A percentile compares a stretch with the other conserved stretches of the same genome.
phyloP scores from a whole-genome alignment of 345 rosid genomes.

The Anacardium occidentale region DNA sequence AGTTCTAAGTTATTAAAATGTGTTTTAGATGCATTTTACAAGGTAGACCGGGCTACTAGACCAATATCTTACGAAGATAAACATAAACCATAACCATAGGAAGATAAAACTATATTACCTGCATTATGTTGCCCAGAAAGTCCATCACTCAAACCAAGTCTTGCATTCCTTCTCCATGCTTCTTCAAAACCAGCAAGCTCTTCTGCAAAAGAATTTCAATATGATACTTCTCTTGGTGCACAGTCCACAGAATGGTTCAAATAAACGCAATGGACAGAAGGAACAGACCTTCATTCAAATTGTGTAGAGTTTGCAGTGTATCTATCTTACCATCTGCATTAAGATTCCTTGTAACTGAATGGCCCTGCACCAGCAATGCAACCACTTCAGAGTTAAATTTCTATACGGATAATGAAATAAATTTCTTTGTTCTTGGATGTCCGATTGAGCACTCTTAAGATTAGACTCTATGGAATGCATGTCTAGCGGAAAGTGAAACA shows the following conservation, averaged over 20 bases:
- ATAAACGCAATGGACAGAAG: background rate
- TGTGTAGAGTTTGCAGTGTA: slow-evolving; percentile 66
- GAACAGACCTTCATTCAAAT: slow-evolving; percentile 62
- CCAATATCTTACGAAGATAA: too few species aligned
- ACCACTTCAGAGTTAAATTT: background rate
- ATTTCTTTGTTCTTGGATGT: background rate
- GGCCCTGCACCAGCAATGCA: slow-evolving; percentile 52
- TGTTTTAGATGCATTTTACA: too few species aligned
- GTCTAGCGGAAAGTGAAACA: background rate
- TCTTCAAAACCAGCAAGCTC: slow-evolving; percentile 64
- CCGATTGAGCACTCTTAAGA: background rate
- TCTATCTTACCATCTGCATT: slow-evolving; percentile 75
- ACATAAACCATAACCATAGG: background rate
- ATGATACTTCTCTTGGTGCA: background rate
- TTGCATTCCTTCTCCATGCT: slow-evolving; percentile 55
- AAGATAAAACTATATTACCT: slow-evolving; percentile 30
- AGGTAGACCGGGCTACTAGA: too few species aligned
- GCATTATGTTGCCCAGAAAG: slow-evolving; percentile 20
- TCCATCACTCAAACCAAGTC: slow-evolving; percentile 31
- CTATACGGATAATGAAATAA: background rate
- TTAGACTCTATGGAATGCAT: background rate
- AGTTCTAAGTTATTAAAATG: too few species aligned
- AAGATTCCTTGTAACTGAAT: slow-evolving; percentile 71
- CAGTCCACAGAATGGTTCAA: background rate
- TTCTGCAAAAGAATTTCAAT: slow-evolving; percentile 35